phyloP scores from a whole-genome alignment of 192 early-diverging fungal genomes.

The Linnemannia elongata region DNA sequence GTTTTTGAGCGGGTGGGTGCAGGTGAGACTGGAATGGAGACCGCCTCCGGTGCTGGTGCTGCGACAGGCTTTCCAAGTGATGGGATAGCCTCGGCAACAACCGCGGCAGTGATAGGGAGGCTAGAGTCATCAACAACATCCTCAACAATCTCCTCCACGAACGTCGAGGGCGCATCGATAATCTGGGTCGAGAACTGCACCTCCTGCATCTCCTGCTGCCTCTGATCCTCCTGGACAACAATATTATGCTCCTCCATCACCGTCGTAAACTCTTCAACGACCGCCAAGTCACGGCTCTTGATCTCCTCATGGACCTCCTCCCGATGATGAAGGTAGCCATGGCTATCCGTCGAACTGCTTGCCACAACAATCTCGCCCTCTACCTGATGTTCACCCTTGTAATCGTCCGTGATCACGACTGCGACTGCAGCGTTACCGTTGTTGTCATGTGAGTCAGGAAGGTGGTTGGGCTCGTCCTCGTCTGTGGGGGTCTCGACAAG shows the following conservation, averaged over 20 bases:
- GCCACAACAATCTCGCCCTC: not conserved
- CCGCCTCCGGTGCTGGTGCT: not conserved
- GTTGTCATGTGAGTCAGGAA: conserved; percentile 1
- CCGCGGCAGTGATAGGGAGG: not conserved
- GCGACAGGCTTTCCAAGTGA: not conserved
- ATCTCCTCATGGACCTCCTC: not conserved
- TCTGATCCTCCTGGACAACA: not conserved
- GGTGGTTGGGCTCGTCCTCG: conserved; percentile 23
- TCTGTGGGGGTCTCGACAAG: conserved; percentile 38
- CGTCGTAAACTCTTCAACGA: conserved; percentile 5
- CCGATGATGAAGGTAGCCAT: not conserved
- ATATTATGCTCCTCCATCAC: conserved; percentile 25
- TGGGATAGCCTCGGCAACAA: not conserved
- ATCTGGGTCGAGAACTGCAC: not conserved
- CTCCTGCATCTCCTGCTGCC: not conserved
- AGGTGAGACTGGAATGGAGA: not conserved
- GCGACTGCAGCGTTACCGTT: not conserved
- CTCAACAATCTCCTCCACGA: not conserved
- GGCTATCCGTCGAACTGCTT: conserved; percentile 21
- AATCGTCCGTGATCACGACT: conserved; percentile 21
- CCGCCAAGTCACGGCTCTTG: not conserved
- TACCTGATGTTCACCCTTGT: conserved; percentile 2
- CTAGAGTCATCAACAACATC: not conserved
- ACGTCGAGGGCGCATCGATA: not conserved
- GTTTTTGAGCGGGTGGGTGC: not conserved